Base-by-base conservation (phyloP, 2,329 filamentous ascomycete genomes). In the Gliomastix tumulicola region DNA sequence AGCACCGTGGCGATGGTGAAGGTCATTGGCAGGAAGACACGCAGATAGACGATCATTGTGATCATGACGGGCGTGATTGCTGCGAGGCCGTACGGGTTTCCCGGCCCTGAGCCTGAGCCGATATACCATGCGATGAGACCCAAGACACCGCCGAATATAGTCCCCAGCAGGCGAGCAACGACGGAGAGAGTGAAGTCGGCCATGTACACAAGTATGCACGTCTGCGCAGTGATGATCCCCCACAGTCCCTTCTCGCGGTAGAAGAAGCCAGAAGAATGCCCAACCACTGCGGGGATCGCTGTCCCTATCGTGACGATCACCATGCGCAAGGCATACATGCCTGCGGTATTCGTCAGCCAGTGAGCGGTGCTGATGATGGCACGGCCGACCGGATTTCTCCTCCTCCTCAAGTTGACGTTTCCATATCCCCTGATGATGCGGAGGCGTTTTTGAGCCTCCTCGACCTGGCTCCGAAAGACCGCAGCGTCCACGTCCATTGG, bases 181-280 rank as follows among this genome's bases (percentile, higher is more conserved):
- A 72, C 42, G 0, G 65, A 67, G 34, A 67, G 66, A 0, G 60
- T 62, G 28, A 74, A 72, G 36, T 74, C 70, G 0, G 67, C 62
- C 55, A 71, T 62, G 44, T 72, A 74, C 9, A 66, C 53, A 2
- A 72, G 53, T 3, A 74, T 42, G 2, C 57, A 59, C 0, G 65
- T 68, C 43, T 74, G 70, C 0, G 60, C 69, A 49, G 68, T 74
- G 30, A 74, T 71, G 8, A 73, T 48, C 0, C 56, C 66, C 70
- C 70, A 74, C 0, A 74, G 52, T 1, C 70, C 68, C 44, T 69
- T 71, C 38, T 73, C 61, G 4, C 68, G 59, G 34, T 70, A 73
- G 42, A 62, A 72, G 45, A 74, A 74, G 2, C 65, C 68, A 0
- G 69, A 61, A 2, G 57, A 59, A 19, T 50, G 46, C 0, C 65